Percentiles rank a stretch among this genome's conserved stretches.
Conservation (phyloP, 2,329 filamentous ascomycete genomes). For the Talaromyces pinophilus region DNA sequence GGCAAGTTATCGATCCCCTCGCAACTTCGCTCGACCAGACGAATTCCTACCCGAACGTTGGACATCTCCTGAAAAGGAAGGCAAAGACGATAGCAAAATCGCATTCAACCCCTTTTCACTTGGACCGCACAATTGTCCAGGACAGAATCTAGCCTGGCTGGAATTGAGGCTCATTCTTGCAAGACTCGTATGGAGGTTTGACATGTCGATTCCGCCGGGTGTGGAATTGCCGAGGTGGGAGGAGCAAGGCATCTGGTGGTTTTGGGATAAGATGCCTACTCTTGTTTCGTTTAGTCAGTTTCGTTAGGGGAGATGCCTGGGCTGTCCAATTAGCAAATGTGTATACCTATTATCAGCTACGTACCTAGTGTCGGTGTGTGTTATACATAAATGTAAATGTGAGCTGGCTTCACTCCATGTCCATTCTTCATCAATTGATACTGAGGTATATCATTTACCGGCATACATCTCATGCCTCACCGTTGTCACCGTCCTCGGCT, state of each 20-base stretch:
- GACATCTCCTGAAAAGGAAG: neutral
- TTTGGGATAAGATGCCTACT: neutral
- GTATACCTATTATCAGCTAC: neutral
- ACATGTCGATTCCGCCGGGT: neutral
- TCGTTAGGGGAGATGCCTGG: neutral
- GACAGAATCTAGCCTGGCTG: neutral
- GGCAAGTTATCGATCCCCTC: neutral
- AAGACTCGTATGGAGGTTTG: neutral
- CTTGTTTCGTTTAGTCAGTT: neutral
- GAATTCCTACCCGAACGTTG: neutral
- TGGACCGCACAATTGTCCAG: neutral
- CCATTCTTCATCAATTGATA: no score
- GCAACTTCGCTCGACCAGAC: neutral
- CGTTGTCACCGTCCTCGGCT: neutral
- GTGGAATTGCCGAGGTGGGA: neutral
- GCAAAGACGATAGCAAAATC: neutral
- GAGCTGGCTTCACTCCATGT: neutral
- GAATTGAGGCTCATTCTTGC: neutral
- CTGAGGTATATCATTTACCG: neutral
- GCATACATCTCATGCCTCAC: slow-evolving; percentile 11
- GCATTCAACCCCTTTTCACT: neutral
- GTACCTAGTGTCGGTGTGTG: neutral
- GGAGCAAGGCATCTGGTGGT: neutral
- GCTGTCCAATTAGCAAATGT: neutral
- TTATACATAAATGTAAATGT: neutral